Evolutionary conservation across 257 asterid genomes (phyloP).

Genomic region (Fraxinus americana): DNA sequence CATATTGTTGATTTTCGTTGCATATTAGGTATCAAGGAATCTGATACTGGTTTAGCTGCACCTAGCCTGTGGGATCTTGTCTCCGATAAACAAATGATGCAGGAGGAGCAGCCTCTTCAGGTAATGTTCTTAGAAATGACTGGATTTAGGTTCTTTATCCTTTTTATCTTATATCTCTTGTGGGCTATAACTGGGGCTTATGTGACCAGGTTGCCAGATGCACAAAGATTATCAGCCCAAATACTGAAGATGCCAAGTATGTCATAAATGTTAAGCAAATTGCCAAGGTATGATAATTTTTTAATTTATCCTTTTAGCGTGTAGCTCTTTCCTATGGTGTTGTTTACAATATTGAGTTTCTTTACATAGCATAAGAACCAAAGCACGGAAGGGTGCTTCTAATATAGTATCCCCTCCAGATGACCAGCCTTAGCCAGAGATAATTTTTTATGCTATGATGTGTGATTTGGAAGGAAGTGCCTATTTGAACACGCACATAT

Average conservation of each 20-base stretch:
- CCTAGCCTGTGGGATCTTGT: slow-evolving; percentile 99
- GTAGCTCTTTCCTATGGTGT: not conserved
- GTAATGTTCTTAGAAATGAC: slow-evolving; percentile 42
- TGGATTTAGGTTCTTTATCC: not conserved
- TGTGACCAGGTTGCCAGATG: slow-evolving; percentile 78
- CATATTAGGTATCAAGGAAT: slow-evolving; percentile 77
- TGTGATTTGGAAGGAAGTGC: not conserved
- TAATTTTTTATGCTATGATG: not conserved
- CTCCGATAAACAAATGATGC: slow-evolving; percentile 99
- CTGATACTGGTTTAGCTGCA: slow-evolving; percentile 96
- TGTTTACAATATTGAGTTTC: slow-evolving; percentile 2
- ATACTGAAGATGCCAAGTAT: slow-evolving; percentile 88
- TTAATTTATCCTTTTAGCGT: not conserved
- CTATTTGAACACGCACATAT: not conserved
- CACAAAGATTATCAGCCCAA: slow-evolving; percentile 85
- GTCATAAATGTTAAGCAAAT: slow-evolving; percentile 83
- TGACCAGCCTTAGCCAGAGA: not conserved
- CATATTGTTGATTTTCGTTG: slow-evolving; percentile 18
- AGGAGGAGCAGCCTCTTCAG: slow-evolving; percentile 97
- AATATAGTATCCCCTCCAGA: not conserved
- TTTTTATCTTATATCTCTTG: not conserved
- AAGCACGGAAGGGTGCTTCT: too few species aligned
- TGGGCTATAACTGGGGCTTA: slow-evolving; percentile 8
- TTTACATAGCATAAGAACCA: not conserved
- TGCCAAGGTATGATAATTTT: slow-evolving; percentile 49